Base-by-base conservation (phyloP, 495 filamentous ascomycete species). In the Penicillium angulare region DNA sequence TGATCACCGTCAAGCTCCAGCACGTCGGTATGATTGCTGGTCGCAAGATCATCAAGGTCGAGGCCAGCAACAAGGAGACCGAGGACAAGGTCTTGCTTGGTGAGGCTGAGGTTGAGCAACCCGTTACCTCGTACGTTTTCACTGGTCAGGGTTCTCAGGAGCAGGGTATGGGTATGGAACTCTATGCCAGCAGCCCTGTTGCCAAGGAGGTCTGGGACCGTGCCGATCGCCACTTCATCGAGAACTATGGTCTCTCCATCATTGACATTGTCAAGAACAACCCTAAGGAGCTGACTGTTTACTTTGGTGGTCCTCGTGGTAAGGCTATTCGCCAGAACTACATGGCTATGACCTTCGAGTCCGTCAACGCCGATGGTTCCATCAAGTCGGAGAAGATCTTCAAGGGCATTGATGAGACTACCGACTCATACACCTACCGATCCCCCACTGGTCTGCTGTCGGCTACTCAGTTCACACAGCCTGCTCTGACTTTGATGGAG, bases 321-420 rank as follows among this genome's bases (percentile, higher is more conserved):
- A 97, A 97, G 73, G 90, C 91, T 27, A 99, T 99, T 53, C 88
- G 95, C 48, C 83, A 95, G 63, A 97, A 97, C 69, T 99, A 99
- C 79, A 97, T 97, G 90, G 84, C 92, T 23, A 99, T 99, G 93
- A 97, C 95, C 50, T 97, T 97, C 73, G 95, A 99, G 74, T 90
- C 91, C 5, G 90, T 99, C 29, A 86, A 86, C 38, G 76, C 88
- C 6, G 93, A 99, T 63, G 93, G 93, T 7, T 81, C 82, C 5
- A 87, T 92, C 73, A 97, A 96, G 71, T 96, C 95, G 1, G 93
- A 98, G 76, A 95, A 93, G 75, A 97, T 98, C 63, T 98, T 98
- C 84, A 97, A 97, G 75, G 90, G 93, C 56, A 88, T 97, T 48
- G 79, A 87, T 57, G 92, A 97, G 69, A 85, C 78, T 61, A 97